Base-by-base conservation (phyloP, 2,329 filamentous ascomycete species). In the Aphanoascus verrucosus region DNA sequence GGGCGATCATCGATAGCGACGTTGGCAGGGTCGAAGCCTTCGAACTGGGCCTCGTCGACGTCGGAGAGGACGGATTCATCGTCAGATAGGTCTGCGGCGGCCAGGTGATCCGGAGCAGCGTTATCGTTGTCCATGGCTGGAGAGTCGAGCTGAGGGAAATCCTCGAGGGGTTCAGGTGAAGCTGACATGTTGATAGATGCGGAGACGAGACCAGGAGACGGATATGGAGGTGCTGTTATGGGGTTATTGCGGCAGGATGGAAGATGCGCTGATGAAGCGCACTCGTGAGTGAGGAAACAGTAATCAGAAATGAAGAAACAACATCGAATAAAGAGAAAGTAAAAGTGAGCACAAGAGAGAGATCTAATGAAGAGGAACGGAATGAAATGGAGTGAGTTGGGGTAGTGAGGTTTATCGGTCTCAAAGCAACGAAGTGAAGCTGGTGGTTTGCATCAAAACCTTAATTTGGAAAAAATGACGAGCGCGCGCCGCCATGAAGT, bases 21-120 rank as follows among this genome's bases (percentile, higher is more conserved):
- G 51, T 80, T 77, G 54, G 74, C 74, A 0, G 78, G 76, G 60
- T 84, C 78, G 61, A 84, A 84, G 61, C 83, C 76, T 57, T 81
- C 79, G 59, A 84, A 82, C 63, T 83, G 78, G 40, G 77, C 77
- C 63, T 84, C 81, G 60, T 84, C 80, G 50, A 84, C 73, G 62
- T 84, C 81, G 14, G 80, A 82, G 31, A 84, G 72, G 8, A 76
- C 74, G 2, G 80, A 83, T 59, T 84, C 81, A 52, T 78, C 75
- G 61, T 82, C 80, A 15, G 77, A 79, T 34, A 77, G 65, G 32
- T 68, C 70, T 28, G 69, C 72, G 40, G 69, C 72, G 40, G 63
- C 61, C 15, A 62, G 60, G 17, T 63, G 60, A 14, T 64, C 61
- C n/a, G 44, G 38, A 9, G 40, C 15, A 19, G 48, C 57, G 14